Evolutionary conservation across 2,329 filamentous ascomycete species (phyloP).

Genomic region (Venturia nashicola): DNA sequence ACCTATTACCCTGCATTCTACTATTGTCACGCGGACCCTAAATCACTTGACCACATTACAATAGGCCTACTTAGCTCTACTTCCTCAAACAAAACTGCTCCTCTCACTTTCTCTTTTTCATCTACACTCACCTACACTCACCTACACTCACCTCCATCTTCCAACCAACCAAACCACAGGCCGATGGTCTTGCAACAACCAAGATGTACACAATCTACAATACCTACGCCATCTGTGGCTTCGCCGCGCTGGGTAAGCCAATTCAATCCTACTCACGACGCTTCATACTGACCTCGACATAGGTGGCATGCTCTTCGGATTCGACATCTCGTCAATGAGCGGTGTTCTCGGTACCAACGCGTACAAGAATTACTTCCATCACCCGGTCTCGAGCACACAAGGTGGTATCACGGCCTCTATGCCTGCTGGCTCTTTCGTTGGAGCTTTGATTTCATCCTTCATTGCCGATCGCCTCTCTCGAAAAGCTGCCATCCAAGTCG

Average conservation of each 20-base stretch:
- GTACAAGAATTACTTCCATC: conserved; percentile 25
- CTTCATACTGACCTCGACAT: neutral
- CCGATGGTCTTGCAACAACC: neutral
- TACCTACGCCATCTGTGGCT: conserved; percentile 48
- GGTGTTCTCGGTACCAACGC: conserved; percentile 26
- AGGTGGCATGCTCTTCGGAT: conserved; percentile 26
- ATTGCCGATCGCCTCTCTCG: conserved; percentile 34
- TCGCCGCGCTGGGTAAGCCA: conserved; percentile 46
- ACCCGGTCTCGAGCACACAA: conserved; percentile 20
- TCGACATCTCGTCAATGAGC: conserved; percentile 28
- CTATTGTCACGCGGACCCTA: neutral
- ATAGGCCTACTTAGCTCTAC: neutral
- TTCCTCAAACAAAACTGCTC: neutral
- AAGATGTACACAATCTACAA: conserved; percentile 25
- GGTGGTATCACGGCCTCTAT: conserved; percentile 37
- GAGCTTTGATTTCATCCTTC: conserved; percentile 33
- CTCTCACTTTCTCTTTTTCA: neutral
- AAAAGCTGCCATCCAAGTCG: conserved; percentile 30
- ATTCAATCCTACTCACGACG: neutral
- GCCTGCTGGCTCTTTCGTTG: conserved; percentile 36
- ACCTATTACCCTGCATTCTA: neutral
- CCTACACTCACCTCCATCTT: neutral
- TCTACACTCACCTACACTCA: neutral
- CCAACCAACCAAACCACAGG: neutral
- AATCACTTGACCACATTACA: neutral